Base-by-base conservation (phyloP, 257 asterid species). In the Prunella vulgaris region DNA sequence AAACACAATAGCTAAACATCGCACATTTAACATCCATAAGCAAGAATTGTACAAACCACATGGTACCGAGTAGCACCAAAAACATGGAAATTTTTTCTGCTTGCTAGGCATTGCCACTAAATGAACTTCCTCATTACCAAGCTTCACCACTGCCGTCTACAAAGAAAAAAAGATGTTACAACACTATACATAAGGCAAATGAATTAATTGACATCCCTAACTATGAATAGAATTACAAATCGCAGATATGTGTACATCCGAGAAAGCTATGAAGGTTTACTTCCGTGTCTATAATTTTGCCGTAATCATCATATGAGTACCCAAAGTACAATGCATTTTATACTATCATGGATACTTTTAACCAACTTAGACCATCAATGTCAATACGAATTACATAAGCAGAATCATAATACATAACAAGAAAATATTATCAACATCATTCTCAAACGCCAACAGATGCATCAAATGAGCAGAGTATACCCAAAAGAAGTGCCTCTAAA, bases 21-120 rank as follows among this genome's bases (percentile, higher is more conserved):
- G 85, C 33, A 81, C 80, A 72, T 91, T 94, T 88, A 94, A 71
- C 97, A 93, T 87, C 85, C 85, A 78, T 64, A 87, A 77, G 65
- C 97, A 83, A 1, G 95, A 73, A 25, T 64, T 70, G 66, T 94
- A 94, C 76, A 91, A 68, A 66, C 97, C 96, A 78, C 69, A 37
- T 15, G 95, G 90, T 75, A 89, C 96, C 0, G 90, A 82, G 72
- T 82, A 94, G 86, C 99, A 94, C 99, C 99, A 94, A 73, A 94
- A 94, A 76, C 99, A 91, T 12, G 99, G 99, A 74, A 87, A 94
- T 68, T 82, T 86, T 85, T 91, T 84, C 81, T 84, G 92, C 83
- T 81, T 91, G 83, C 99, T 94, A 37, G 96, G 96, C 99, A 94
- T 94, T 72, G 97, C 99, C 78, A 94, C 97, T 74, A 94, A 80